A percentile compares a stretch with the other conserved stretches of the same genome.
Evolutionary conservation across 805 yeast genomes (phyloP).

Genomic region (Candida morakotiae): DNA sequence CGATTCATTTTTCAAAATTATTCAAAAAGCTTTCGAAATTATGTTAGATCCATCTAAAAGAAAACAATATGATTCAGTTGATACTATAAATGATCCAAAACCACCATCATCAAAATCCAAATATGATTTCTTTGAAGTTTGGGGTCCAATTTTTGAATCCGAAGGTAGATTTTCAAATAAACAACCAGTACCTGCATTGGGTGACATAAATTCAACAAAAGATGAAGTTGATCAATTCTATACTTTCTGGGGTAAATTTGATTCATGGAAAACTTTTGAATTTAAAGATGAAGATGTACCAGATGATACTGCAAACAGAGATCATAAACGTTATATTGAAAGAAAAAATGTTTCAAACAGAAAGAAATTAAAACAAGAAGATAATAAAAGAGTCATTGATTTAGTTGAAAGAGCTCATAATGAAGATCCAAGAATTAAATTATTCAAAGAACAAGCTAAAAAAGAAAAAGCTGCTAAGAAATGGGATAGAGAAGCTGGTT

Average conservation of each 20-base stretch:
- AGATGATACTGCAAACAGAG: slow-evolving; percentile 98
- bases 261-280: slow-evolving; percentile 98
- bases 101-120: slow-evolving; percentile 66
- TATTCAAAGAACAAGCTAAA: slow-evolving; percentile 91
- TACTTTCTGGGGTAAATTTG: slow-evolving; percentile 89
- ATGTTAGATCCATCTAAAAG: slow-evolving; percentile 82
- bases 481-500: slow-evolving; percentile 98
- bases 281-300: slow-evolving; percentile 99
- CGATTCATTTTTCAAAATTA: slow-evolving; percentile 96
- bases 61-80: slow-evolving; percentile 94
- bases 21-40: slow-evolving; percentile 93
- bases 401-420: slow-evolving; percentile 81
- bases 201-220: slow-evolving; percentile 62
- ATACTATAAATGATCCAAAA: slow-evolving; percentile 75
- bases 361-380: slow-evolving; percentile 96
- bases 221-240: slow-evolving; percentile 87
- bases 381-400: slow-evolving; percentile 82
- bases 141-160: slow-evolving; percentile 87
- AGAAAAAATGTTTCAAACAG: slow-evolving; percentile 95
- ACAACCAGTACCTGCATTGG: slow-evolving; percentile 84
- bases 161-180: slow-evolving; percentile 92
- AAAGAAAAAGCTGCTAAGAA: slow-evolving; percentile 90
- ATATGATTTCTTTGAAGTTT: slow-evolving; percentile 85
- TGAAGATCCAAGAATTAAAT: slow-evolving; percentile 93
- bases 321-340: slow-evolving; percentile 97